These are phyloP conservation scores for Escallonia rubra DNA, from an alignment of 129 eudicot genomes.

Conservation along the genomic window DNA sequence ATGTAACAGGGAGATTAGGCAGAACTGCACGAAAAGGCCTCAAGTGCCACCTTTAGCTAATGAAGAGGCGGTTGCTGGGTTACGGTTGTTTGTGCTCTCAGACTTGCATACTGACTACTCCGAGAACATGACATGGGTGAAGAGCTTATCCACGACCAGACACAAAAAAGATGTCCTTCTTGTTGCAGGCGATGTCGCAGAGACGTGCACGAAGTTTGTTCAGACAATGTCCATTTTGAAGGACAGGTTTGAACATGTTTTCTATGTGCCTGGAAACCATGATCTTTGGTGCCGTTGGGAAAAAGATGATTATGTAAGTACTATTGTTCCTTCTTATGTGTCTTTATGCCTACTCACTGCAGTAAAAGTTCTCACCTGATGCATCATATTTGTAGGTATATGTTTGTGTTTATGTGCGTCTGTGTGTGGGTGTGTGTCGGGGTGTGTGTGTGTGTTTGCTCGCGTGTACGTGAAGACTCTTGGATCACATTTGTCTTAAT, in stretches of 20 bases:
- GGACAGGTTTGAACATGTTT: constrained; percentile 42
- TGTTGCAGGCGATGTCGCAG: constrained; percentile 73
- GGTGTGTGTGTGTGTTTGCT: too few species aligned
- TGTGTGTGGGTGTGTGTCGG: too few species aligned
- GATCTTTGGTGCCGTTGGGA: constrained; percentile 65
- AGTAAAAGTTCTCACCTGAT: neutral
- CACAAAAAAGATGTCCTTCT: constrained; percentile 36
- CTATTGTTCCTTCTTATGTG: neutral
- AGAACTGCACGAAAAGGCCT: constrained; percentile 25
- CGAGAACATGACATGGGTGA: constrained; percentile 54
- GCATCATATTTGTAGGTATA: neutral
- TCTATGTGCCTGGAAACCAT: constrained; percentile 64
- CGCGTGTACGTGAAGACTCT: too few species aligned
- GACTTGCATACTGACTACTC: constrained; percentile 61
- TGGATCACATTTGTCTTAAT: too few species aligned
- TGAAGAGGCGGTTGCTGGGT: constrained; percentile 8
- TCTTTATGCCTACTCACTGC: neutral
- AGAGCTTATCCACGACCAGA: constrained; percentile 16
- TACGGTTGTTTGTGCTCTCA: constrained; percentile 45
- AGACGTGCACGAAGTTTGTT: constrained; percentile 38
- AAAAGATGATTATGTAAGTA: constrained; percentile 32
- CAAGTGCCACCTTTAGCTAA: constrained; percentile 14
- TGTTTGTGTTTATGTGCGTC: too few species aligned
- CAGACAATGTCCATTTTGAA: constrained; percentile 53
- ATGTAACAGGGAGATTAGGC: neutral